Conservation (phyloP, 768 basidiomycete species). For the Pleurotus eryngii region DNA sequence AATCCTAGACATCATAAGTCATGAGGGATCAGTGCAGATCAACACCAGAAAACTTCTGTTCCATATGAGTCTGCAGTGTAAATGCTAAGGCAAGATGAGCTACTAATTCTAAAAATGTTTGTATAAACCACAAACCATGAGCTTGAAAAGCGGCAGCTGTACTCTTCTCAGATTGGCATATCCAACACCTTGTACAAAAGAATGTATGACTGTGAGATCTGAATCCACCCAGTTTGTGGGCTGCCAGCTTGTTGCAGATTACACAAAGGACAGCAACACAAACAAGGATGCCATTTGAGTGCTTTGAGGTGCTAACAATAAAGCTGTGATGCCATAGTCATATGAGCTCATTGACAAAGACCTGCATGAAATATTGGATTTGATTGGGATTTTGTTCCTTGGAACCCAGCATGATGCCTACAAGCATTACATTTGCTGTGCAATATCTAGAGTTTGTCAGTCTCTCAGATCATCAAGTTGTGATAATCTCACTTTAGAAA, state of each 20-base stretch:
- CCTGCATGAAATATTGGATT: slow-evolving; percentile 14
- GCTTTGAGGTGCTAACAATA: slow-evolving; percentile 12
- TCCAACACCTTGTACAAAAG: slow-evolving; percentile 26
- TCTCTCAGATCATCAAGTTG: neutral
- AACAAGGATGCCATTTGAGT: slow-evolving; percentile 19
- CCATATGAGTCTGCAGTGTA: neutral
- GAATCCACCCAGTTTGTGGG: slow-evolving; percentile 25
- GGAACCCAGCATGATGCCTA: slow-evolving; percentile 22
- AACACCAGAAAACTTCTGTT: no score
- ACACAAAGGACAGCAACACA: slow-evolving; percentile 23
- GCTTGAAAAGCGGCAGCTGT: slow-evolving; percentile 14
- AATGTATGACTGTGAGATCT: slow-evolving; percentile 22
- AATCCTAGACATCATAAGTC: no score
- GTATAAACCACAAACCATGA: slow-evolving; percentile 12
- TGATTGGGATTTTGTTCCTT: slow-evolving; percentile 19
- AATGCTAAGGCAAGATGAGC: no score
- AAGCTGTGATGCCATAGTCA: slow-evolving; percentile 19
- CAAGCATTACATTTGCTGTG: slow-evolving; percentile 18
- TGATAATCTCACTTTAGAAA: slow-evolving; percentile 13
- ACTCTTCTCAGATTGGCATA: slow-evolving; percentile 15
- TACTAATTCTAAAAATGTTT: no score
- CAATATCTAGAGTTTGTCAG: slow-evolving; percentile 14
- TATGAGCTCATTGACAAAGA: slow-evolving; percentile 18
- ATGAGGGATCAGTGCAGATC: no score
- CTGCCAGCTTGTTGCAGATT: slow-evolving; percentile 29